phyloP scores from a whole-genome alignment of 768 basidiomycete species.

The Kwoniella mangroviensis region DNA sequence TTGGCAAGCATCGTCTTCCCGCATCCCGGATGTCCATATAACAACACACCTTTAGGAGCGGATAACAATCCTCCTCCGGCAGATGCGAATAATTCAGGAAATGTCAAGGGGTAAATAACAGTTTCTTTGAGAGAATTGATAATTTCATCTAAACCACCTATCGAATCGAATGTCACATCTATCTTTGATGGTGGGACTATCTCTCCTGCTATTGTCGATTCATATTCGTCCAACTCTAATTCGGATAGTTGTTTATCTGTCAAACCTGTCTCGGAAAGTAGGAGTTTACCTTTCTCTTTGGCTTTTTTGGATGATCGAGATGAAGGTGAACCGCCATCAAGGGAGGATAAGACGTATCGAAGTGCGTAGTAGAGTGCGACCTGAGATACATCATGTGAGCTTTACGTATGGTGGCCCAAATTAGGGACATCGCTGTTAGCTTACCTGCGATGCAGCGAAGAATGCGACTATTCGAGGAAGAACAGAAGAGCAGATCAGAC shows the following conservation, averaged over 20 bases:
- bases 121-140: conserved; percentile 89
- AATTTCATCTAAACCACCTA: conserved; percentile 91
- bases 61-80: conserved; percentile 69
- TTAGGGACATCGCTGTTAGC: neutral
- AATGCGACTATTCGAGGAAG: conserved; percentile 48
- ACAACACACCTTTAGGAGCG: conserved; percentile 92
- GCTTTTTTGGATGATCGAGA: conserved; percentile 55
- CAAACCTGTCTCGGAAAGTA: conserved; percentile 55
- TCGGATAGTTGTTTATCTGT: conserved; percentile 50
- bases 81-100: conserved; percentile 84
- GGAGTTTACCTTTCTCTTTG: conserved; percentile 55
- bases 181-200: conserved; percentile 65
- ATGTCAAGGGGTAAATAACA: conserved; percentile 90
- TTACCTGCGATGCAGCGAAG: conserved; percentile 56
- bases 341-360: conserved; percentile 55
- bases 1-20: conserved; percentile 99
- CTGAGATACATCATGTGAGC: conserved; percentile 26
- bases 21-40: conserved; percentile 96
- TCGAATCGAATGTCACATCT: conserved; percentile 64
- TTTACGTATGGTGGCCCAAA: no score
- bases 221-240: conserved; percentile 86
- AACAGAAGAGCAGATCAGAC: neutral
- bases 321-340: conserved; percentile 47
- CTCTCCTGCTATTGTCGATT: conserved; percentile 90
- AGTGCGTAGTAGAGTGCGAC: conserved; percentile 59